phyloP scores from a whole-genome alignment of 2,329 filamentous ascomycete genomes.

The Pleomassaria siparia region DNA sequence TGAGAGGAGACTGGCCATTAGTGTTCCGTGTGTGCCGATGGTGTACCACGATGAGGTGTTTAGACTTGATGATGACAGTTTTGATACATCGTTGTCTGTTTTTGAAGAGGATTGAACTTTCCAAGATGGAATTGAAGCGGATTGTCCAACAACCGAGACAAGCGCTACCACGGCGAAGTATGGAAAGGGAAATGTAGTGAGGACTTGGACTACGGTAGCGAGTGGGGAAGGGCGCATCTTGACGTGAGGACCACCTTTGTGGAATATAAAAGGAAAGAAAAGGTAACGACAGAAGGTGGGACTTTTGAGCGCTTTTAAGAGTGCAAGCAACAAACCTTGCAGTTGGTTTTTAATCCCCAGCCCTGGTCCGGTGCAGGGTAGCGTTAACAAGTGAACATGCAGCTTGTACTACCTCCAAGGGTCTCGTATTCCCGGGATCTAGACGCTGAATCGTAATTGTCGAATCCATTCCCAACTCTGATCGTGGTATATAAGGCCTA shows the following conservation, averaged over 20 bases:
- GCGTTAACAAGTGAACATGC: neutral
- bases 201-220: neutral
- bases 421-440: neutral
- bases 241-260: neutral
- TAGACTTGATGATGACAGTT: slow-evolving; percentile 23
- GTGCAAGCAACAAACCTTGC: neutral
- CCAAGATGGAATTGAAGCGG: slow-evolving; percentile 20
- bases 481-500: neutral
- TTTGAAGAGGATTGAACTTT: slow-evolving; percentile 20
- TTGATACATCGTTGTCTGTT: slow-evolving; percentile 11
- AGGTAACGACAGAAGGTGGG: neutral
- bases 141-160: slow-evolving; percentile 8
- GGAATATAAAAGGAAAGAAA: neutral
- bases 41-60: slow-evolving; percentile 57
- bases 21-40: slow-evolving; percentile 53
- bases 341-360: neutral
- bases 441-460: neutral
- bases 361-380: neutral
- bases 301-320: neutral
- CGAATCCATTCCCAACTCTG: neutral
- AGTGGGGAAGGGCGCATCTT: neutral
- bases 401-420: too few species aligned
- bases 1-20: slow-evolving; percentile 60
- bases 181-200: neutral
- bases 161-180: slow-evolving; percentile 3